phyloP scores from a whole-genome alignment of 2,329 filamentous ascomycete species.

The Cryphonectria nitschkei region DNA sequence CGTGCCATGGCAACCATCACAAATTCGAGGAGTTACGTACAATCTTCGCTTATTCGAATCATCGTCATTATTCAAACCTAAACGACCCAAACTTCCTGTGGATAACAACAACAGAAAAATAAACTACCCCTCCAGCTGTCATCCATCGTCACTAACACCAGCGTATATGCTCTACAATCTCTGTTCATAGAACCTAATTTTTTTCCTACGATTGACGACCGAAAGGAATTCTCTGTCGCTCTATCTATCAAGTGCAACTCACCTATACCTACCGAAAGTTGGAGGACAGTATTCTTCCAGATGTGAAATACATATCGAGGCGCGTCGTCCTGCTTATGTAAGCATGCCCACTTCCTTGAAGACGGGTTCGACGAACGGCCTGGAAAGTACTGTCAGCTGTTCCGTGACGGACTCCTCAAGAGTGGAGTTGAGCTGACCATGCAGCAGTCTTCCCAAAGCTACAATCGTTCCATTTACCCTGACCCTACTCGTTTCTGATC shows the following conservation, averaged over 20 bases:
- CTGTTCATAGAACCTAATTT: background rate
- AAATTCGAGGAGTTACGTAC: background rate
- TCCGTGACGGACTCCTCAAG: too few relatives aligned
- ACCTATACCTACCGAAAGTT: background rate
- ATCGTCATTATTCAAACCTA: too few relatives aligned
- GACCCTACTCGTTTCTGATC: too few relatives aligned
- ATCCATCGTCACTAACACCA: background rate
- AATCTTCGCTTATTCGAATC: background rate
- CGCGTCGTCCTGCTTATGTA: background rate
- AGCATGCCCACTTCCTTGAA: background rate
- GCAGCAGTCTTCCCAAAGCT: too few relatives aligned
- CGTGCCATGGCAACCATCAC: background rate
- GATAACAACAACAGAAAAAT: background rate
- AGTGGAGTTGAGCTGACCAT: too few relatives aligned
- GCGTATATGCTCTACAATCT: background rate
- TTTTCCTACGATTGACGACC: background rate
- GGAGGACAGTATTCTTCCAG: background rate
- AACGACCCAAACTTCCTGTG: background rate
- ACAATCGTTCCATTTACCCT: too few relatives aligned
- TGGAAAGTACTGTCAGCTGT: background rate
- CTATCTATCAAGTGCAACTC: background rate
- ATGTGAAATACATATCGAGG: background rate
- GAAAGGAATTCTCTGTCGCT: background rate
- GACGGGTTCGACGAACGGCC: background rate
- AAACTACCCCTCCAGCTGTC: background rate